Conservation (phyloP, 225 moss, liverwort and hornwort species). For the Neckera pumila region DNA sequence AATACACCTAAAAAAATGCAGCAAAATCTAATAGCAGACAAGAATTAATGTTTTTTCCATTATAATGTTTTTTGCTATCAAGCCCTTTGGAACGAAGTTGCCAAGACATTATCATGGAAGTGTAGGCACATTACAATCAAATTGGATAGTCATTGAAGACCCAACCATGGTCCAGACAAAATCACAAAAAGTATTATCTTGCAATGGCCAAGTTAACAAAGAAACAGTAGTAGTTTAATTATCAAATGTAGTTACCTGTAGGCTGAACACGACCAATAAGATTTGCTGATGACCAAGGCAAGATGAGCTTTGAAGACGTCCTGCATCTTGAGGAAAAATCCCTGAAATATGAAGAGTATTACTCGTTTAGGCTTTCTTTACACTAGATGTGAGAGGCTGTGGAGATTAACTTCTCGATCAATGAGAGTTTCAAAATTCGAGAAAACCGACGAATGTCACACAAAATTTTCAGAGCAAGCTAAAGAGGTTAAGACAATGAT, state of each 20-base stretch:
- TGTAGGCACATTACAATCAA: not conserved
- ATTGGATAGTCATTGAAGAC: fast-evolving
- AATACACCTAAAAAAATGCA: not conserved
- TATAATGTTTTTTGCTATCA: not conserved
- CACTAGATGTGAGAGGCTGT: not conserved
- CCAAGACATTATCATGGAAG: not conserved
- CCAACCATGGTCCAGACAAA: not conserved
- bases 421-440: not conserved
- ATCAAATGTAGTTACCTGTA: not conserved
- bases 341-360: not conserved
- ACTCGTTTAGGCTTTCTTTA: not conserved
- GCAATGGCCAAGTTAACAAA: not conserved
- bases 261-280: fast-evolving
- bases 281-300: not conserved
- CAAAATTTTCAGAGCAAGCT: not conserved
- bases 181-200: not conserved
- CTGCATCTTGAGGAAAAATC: not conserved
- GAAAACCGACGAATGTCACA: not conserved
- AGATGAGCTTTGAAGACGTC: not conserved
- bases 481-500: not conserved
- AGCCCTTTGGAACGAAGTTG: not conserved
- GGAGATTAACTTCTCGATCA: not conserved
- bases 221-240: not conserved
- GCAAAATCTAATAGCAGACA: not conserved
- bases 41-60: not conserved